A percentile compares a stretch with the other conserved stretches of the same genome.
phyloP scores from a whole-genome alignment of 73 alveolate species.

The Stentor coeruleus region DNA sequence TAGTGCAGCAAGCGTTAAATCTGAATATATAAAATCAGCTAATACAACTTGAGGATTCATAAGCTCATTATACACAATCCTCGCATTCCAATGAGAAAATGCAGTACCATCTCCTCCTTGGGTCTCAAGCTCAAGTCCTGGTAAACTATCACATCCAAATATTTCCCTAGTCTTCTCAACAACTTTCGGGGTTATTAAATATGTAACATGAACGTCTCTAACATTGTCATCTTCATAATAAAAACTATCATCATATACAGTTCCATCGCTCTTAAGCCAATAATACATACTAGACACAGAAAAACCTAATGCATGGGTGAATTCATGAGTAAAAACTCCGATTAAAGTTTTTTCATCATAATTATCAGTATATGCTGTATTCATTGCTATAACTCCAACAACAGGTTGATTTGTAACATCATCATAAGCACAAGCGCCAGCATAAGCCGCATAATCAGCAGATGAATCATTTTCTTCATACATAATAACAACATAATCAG shows the following conservation, averaged over 20 bases:
- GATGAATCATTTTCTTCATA: background rate
- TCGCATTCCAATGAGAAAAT: background rate
- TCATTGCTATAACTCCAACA: background rate
- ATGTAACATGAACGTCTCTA: background rate
- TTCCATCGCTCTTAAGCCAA: background rate
- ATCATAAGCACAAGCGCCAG: slow-evolving; percentile 26
- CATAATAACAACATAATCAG: background rate
- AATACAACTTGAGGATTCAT: background rate
- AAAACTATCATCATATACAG: background rate
- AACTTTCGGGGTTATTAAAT: background rate
- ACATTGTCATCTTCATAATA: background rate
- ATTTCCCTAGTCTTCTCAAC: background rate
- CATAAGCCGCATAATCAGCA: background rate
- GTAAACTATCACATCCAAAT: background rate
- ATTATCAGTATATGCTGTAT: background rate
- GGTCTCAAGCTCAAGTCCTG: background rate
- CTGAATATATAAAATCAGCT: background rate
- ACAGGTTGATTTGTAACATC: background rate
- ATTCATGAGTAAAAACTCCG: background rate
- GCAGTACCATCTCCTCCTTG: slow-evolving; percentile 9
- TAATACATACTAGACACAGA: background rate
- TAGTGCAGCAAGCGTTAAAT: background rate
- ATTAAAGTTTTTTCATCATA: background rate
- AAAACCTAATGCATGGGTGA: slow-evolving; percentile 11
- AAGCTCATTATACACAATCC: background rate